These are phyloP conservation scores for Beauveria sp. DNA, from an alignment of 2,329 filamentous ascomycete genomes.

Conservation along the genomic window DNA sequence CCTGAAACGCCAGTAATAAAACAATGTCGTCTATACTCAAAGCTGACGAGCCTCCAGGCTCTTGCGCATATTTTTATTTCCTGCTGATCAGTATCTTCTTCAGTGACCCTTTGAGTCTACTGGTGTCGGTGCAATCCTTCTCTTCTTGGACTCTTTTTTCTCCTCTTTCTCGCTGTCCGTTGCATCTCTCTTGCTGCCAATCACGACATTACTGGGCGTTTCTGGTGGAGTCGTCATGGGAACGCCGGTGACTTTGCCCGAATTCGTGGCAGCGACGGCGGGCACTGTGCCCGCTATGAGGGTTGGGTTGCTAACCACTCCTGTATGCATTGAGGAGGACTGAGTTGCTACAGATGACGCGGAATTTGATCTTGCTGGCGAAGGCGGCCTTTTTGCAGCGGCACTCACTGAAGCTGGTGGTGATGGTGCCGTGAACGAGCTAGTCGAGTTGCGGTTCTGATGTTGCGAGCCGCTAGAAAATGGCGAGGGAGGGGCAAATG, in stretches of 20 bases:
- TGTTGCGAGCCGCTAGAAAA: slow-evolving; percentile 41
- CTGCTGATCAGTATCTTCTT: neutral
- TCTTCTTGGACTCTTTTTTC: slow-evolving; percentile 53
- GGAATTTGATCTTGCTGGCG: slow-evolving; percentile 79
- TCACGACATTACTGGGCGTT: slow-evolving; percentile 53
- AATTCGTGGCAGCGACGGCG: slow-evolving; percentile 65
- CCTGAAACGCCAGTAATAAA: neutral
- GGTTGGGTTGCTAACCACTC: slow-evolving; percentile 67
- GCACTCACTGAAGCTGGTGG: slow-evolving; percentile 48
- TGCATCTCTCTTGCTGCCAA: slow-evolving; percentile 48
- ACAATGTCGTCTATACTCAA: neutral
- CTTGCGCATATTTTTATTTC: neutral
- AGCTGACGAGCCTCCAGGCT: neutral
- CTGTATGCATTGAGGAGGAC: slow-evolving; percentile 36
- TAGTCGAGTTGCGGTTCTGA: slow-evolving; percentile 49
- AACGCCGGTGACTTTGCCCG: slow-evolving; percentile 52
- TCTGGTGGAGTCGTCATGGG: slow-evolving; percentile 86
- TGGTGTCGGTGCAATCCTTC: slow-evolving; percentile 61
- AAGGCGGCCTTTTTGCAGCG: slow-evolving; percentile 60
- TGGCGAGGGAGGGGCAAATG: slow-evolving; percentile 54
- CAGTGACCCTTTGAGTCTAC: slow-evolving; percentile 29
- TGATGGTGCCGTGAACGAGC: slow-evolving; percentile 51
- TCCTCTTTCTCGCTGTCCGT: slow-evolving; percentile 48
- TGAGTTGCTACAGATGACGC: slow-evolving; percentile 71
- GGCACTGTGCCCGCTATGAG: slow-evolving; percentile 73